Conservation (phyloP, 2,329 filamentous ascomycete species). For the Apiospora hydei region DNA sequence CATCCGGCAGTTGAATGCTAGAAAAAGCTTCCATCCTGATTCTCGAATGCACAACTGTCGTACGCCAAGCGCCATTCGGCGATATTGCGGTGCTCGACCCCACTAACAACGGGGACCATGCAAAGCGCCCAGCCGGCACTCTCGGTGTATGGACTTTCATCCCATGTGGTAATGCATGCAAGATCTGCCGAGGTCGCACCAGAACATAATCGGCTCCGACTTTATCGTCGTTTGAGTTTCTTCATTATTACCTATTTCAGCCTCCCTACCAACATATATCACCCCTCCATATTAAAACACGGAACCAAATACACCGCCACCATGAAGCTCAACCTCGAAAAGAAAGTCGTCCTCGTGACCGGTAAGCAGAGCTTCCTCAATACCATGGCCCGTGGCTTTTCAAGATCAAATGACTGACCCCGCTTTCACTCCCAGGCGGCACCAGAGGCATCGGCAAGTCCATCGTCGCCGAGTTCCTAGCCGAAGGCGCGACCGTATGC, state of each 20-base stretch:
- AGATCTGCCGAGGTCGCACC: not conserved
- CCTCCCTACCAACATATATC: not conserved
- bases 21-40: no score
- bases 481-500: conserved; percentile 33
- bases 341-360: conserved; percentile 22
- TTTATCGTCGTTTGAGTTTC: not conserved
- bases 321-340: conserved; percentile 20
- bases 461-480: conserved; percentile 32
- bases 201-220: not conserved
- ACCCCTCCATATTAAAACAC: not conserved
- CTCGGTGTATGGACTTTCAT: not conserved
- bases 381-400: no score
- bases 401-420: not conserved
- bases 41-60: not conserved
- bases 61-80: not conserved
- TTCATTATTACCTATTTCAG: not conserved
- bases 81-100: conserved; percentile 8
- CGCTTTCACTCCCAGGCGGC: not conserved
- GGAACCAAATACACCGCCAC: not conserved
- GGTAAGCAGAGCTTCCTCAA: not conserved
- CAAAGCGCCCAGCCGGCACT: not conserved
- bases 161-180: not conserved
- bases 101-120: not conserved
- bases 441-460: conserved; percentile 27
- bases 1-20: no score